Evolutionary conservation across 148 eudicot species (phyloP).

Genomic region (Pouteria glomerata): DNA sequence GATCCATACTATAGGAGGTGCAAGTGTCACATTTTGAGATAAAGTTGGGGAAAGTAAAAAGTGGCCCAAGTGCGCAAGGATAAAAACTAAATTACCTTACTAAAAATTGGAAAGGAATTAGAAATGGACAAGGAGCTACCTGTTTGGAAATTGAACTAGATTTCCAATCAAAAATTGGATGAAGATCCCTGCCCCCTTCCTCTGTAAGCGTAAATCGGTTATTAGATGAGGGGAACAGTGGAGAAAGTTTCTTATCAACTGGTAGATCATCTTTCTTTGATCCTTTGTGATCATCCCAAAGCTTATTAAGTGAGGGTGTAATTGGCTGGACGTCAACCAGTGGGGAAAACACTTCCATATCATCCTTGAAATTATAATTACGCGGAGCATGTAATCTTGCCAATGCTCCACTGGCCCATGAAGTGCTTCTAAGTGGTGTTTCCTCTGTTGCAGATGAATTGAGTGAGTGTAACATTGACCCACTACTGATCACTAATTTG

Average conservation of each 20-base stretch:
- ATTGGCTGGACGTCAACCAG: constrained; percentile 87
- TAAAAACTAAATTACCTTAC: too few species aligned
- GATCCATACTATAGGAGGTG: too few species aligned
- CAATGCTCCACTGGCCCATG: constrained; percentile 57
- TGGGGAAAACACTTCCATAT: constrained; percentile 98
- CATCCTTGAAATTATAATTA: constrained; percentile 75
- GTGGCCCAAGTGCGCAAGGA: too few species aligned
- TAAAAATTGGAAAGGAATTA: not conserved
- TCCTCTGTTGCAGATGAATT: constrained; percentile 44
- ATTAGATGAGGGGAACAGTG: constrained; percentile 42
- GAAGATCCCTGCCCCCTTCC: constrained; percentile 39
- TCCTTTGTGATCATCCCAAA: constrained; percentile 59
- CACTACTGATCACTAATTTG: constrained; percentile 29
- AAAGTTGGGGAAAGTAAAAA: too few species aligned
- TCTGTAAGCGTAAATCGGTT: constrained; percentile 45
- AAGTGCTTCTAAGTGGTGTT: constrained; percentile 54
- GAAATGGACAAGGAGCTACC: constrained; percentile 31
- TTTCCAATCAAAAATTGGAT: constrained; percentile 74
- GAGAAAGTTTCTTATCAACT: constrained; percentile 52
- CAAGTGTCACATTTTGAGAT: too few species aligned
- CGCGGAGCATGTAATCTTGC: constrained; percentile 73
- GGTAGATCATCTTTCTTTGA: constrained; percentile 40
- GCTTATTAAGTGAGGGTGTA: constrained; percentile 75
- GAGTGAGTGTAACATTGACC: constrained; percentile 25
- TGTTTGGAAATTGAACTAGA: constrained; percentile 47